Conservation (phyloP, 345 rosid species). For the Pistacia atlantica region DNA sequence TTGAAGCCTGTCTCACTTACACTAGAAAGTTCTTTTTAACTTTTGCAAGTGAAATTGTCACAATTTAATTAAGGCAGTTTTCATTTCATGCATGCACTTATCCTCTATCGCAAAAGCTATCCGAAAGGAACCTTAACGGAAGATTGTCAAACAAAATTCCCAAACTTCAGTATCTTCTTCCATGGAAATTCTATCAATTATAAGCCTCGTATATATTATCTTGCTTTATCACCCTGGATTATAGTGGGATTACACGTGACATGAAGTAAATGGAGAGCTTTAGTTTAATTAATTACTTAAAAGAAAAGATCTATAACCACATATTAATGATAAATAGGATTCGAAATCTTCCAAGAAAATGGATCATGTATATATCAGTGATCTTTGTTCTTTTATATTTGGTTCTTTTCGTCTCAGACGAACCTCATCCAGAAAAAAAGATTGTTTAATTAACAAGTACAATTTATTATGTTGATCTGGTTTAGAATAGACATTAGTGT, state of each 20-base stretch:
- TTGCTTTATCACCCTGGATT: neutral
- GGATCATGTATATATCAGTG: neutral
- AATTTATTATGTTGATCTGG: too few species aligned
- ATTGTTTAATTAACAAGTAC: neutral
- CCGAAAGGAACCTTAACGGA: slow-evolving; percentile 28
- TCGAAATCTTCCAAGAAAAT: neutral
- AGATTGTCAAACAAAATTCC: slow-evolving; percentile 6
- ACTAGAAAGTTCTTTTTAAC: too few species aligned
- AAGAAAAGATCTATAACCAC: neutral
- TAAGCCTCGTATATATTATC: neutral
- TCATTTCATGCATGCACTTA: neutral
- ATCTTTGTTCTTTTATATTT: neutral
- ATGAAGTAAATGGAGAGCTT: neutral
- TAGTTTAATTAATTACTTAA: neutral
- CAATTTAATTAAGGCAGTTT: neutral
- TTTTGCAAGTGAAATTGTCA: too few species aligned
- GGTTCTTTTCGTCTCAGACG: neutral
- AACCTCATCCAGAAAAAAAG: neutral
- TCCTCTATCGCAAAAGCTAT: slow-evolving; percentile 29
- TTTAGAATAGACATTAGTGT: neutral
- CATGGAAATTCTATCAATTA: too few species aligned
- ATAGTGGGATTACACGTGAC: neutral
- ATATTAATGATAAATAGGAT: too few species aligned
- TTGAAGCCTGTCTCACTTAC: too few species aligned
- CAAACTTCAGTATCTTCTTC: neutral